Evolutionary conservation across 805 yeast species (phyloP), one percentile per base, ranked within the genome.

Genomic region (Myxozyma vanderwaltii): DNA sequence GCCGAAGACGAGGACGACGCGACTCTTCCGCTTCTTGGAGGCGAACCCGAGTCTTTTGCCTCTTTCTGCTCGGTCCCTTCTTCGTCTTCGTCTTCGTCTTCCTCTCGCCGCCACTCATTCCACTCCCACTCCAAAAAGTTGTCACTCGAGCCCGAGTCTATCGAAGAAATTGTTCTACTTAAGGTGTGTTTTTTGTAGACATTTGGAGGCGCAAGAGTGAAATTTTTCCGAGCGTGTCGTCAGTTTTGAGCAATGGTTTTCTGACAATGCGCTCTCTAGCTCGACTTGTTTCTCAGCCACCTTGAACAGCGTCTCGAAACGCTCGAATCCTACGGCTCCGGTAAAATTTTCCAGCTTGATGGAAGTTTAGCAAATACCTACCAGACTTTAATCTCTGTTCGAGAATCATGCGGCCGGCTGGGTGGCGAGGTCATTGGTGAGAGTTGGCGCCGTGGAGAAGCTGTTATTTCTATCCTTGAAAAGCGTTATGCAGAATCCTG

Each of bases 391-490:
- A 56, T 55, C 8, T 67, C 64, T n/a, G 66, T 75, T 24, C 67
- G 71, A 33, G 66, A 70, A 19, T 27, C 65, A 8, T 60, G 61
- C 40, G 63, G 64, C 7, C 36, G 48, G 12, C 38, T 52, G 15
- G 67, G 69, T 17, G 69, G 67, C 24, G 71, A 67, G 54, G 68
- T 72, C n/a, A 59, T 72, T 27, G 69, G 68, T 23, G 73, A 67
- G 27, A 71, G 76, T 29, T 61, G 69, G 63, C 65, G 68, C 7
- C 67, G 68, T 29, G 74, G 74, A 47, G 76, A 70, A 61, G 67
- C 67, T 26, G 56, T 75, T 31, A 64, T 74, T 26, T 70, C 54
- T 50, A 59, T 56, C 52, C 68, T 63, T 57, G 73, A 62, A 60
- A 59, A 51, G 68, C 69, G 54, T 59, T 68, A 64, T 41, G 53